Conservation (phyloP, 1,139 yeast genomes). For the Yamadazyma songkhlaensis region DNA sequence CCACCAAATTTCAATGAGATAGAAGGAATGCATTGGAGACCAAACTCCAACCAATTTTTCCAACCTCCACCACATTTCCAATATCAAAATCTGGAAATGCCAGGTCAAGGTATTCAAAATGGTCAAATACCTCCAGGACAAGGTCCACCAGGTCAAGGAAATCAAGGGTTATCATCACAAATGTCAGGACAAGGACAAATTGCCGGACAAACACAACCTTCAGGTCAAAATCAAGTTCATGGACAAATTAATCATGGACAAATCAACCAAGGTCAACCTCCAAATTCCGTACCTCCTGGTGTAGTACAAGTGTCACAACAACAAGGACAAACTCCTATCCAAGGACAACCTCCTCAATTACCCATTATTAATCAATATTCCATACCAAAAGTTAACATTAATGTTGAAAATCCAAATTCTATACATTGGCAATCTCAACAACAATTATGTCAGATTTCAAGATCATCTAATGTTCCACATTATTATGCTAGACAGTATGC, state of each 20-base stretch:
- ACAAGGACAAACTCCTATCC: not conserved
- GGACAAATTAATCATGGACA: too few species aligned
- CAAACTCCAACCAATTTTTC: slow-evolving; percentile 18
- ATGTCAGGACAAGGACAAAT: not conserved
- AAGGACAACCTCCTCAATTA: slow-evolving; percentile 1
- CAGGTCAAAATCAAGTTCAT: too few species aligned
- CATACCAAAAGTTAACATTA: slow-evolving; percentile 11
- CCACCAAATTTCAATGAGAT: too few species aligned
- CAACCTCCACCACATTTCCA: slow-evolving; percentile 4
- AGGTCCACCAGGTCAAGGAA: not conserved
- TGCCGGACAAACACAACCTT: too few species aligned
- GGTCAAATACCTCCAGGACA: slow-evolving; percentile 7
- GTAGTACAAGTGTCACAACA: slow-evolving; percentile 7
- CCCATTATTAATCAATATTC: not conserved
- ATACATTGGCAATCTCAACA: slow-evolving; percentile 86
- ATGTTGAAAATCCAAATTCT: slow-evolving; percentile 49
- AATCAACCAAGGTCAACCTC: too few species aligned
- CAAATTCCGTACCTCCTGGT: not conserved
- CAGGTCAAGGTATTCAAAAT: not conserved
- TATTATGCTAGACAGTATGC: slow-evolving; percentile 93
- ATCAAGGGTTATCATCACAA: not conserved
- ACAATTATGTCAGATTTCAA: slow-evolving; percentile 74
- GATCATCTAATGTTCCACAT: slow-evolving; percentile 75
- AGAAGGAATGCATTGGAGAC: not conserved
- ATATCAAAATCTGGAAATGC: not conserved